A percentile compares a stretch with the other conserved stretches of the same genome.
Conservation (phyloP, 1,284 basidiomycete genomes). For the Phellopilus nigrolimitatus region DNA sequence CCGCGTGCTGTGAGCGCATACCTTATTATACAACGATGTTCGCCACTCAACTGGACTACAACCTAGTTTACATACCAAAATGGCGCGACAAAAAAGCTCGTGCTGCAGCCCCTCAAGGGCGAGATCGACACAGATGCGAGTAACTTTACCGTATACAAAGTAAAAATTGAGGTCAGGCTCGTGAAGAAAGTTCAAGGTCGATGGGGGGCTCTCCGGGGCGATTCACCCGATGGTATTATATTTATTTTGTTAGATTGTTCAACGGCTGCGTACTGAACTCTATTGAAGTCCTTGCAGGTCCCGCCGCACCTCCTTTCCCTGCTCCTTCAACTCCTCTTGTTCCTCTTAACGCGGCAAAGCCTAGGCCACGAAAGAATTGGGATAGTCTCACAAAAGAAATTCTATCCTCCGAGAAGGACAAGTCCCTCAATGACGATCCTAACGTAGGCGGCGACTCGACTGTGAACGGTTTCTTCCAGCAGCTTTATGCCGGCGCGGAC, state of each 20-base stretch:
- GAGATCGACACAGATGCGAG: conserved; percentile 66
- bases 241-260: conserved; percentile 15
- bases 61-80: conserved; percentile 55
- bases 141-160: conserved; percentile 67
- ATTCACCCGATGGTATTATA: conserved; percentile 60
- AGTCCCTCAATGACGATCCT: conserved; percentile 63
- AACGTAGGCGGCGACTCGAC: conserved; percentile 79
- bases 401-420: conserved; percentile 58
- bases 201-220: conserved; percentile 76
- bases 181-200: conserved; percentile 57
- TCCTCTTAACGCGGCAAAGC: conserved; percentile 27
- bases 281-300: conserved; percentile 26
- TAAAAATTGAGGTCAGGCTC: conserved; percentile 78
- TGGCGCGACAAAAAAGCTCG: conserved; percentile 52
- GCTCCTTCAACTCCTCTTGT: conserved; percentile 25
- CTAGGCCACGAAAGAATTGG: conserved; percentile 70
- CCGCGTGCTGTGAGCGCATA: conserved; percentile 52
- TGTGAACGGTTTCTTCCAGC: conserved; percentile 77
- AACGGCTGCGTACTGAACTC: not conserved
- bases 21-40: not conserved
- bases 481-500: conserved; percentile 82
- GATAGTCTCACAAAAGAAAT: conserved; percentile 72
- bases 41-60: conserved; percentile 16
- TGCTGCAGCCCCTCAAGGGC: conserved; percentile 75
- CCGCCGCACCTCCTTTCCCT: conserved; percentile 29